Evolutionary conservation across 1,284 basidiomycete species (phyloP).

Genomic region (Microbotryomycetes sp.): DNA sequence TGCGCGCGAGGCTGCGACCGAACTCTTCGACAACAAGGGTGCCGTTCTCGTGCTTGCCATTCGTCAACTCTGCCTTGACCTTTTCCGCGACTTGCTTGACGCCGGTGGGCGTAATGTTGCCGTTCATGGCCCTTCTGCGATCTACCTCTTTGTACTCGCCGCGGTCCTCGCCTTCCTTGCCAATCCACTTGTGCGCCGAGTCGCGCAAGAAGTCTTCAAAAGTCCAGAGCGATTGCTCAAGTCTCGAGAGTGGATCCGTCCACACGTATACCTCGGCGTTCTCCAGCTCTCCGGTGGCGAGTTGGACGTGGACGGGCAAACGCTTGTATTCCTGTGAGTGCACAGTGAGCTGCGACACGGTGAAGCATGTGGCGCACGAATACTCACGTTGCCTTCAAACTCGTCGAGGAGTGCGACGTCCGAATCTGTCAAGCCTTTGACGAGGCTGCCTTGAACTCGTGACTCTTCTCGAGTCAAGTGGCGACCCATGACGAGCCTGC

Average conservation of each 20-base stretch:
- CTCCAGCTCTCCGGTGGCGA: constrained; percentile 38
- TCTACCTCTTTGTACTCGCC: constrained; percentile 48
- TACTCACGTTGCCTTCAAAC: constrained; percentile 70
- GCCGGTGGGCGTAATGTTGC: constrained; percentile 11
- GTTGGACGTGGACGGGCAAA: constrained; percentile 51
- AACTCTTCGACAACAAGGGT: constrained; percentile 11
- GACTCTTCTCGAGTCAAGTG: constrained; percentile 49
- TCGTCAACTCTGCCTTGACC: constrained; percentile 36
- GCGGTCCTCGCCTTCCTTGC: constrained; percentile 36
- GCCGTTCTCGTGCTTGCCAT: constrained; percentile 35
- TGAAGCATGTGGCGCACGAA: neutral
- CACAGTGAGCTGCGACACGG: neutral
- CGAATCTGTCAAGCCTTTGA: constrained; percentile 53
- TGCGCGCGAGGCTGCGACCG: constrained; percentile 39
- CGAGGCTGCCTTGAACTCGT: constrained; percentile 62
- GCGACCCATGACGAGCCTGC: constrained; percentile 35
- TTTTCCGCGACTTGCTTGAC: neutral
- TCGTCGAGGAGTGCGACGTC: constrained; percentile 60
- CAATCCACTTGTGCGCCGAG: constrained; percentile 66
- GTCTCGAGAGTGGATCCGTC: constrained; percentile 42
- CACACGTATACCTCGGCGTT: constrained; percentile 66
- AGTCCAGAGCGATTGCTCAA: constrained; percentile 63
- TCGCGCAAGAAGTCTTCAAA: constrained; percentile 63
- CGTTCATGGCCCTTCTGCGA: constrained; percentile 39
- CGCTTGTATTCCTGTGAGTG: constrained; percentile 60